Base-by-base conservation (phyloP, 768 basidiomycete species). In the Leccinellum rugosiceps region DNA sequence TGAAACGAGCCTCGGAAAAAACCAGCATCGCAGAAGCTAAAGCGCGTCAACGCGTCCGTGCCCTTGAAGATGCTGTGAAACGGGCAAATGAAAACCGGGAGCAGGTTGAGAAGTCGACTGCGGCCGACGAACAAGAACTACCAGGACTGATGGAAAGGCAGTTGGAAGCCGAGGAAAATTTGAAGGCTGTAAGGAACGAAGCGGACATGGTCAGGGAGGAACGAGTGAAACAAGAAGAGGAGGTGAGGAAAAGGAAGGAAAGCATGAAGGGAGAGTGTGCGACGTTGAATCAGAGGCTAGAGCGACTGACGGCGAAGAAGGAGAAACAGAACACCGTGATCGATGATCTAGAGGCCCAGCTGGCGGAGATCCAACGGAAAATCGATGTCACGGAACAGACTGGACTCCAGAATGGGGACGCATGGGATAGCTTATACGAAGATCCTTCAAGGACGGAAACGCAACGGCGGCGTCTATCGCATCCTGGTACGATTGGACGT, bases 41-140 rank as follows among this genome's bases (percentile, higher is more conserved):
- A n/a, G 85, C 87, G 10, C 84, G 85, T 45, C 94, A 96, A 69
- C 95, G 93, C 63, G 84, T 88, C 10, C 79, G 94, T 11, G 91
- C 94, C 1, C 75, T 96, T 38, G 93, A 95, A 68, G 93, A 96
- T 66, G 89, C 92, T 3, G 86, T 88, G 13, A 93, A 90, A 66
- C 85, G 91, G 53, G 85, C 90, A 10, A 84, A 82, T 60, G 80
- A 83, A 6, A 79, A 76, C 0, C 78, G 83, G 9, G 76, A 73
- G 21, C 75, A 80, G 14, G 63, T 83, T 54, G 70, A 85, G 69
- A 63, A 72, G 63, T 69, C 72, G 55, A 68, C 74, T 1, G 63
- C 56, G 23, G 72, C 69, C 2, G 71, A 82, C 35, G 76, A 80
- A 50, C 71, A 69, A 14, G 74, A 75, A 6, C 60, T 82, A 58